These are phyloP conservation scores for Chimonanthus salicifolius DNA, from an alignment of 164 flowering plant genomes.

Conservation along the genomic window DNA sequence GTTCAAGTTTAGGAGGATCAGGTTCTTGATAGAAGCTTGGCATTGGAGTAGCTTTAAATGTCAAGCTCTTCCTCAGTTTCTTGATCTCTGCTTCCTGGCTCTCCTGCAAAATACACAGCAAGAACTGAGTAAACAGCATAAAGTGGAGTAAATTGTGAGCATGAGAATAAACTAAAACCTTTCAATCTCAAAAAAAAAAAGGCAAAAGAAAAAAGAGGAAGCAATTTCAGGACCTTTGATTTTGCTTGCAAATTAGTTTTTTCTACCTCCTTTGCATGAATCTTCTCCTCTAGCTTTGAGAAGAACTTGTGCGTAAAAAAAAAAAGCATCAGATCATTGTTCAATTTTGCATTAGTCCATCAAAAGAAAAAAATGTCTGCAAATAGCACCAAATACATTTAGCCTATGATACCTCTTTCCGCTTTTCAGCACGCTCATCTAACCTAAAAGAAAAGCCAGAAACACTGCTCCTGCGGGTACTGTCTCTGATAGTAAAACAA, in stretches of 20 bases:
- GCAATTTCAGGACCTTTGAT: slow-evolving; percentile 39
- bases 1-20: slow-evolving; percentile 61
- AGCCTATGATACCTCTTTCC: slow-evolving; percentile 59
- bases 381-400: neutral
- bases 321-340: neutral
- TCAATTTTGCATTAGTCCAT: slow-evolving; percentile 1
- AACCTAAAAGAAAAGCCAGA: slow-evolving; percentile 64
- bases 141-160: neutral
- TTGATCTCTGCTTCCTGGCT: slow-evolving; percentile 73
- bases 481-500: slow-evolving; percentile 27
- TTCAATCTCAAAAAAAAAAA: neutral
- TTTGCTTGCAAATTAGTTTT: slow-evolving; percentile 60
- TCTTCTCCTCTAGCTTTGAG: slow-evolving; percentile 76
- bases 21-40: slow-evolving; percentile 89
- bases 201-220: too few relatives aligned
- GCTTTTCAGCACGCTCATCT: slow-evolving; percentile 85
- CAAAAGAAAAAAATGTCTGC: neutral
- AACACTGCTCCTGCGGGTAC: slow-evolving; percentile 38
- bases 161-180: neutral
- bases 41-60: slow-evolving; percentile 85
- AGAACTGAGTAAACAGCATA: neutral
- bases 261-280: slow-evolving; percentile 68
- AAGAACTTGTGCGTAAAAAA: slow-evolving; percentile 39
- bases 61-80: slow-evolving; percentile 71
- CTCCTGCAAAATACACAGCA: slow-evolving; percentile 35